Evolutionary conservation across 225 moss, liverwort and hornwort species (phyloP), one percentile per base, ranked within the genome.

Genomic region (Pseudoscleropodium purum): DNA sequence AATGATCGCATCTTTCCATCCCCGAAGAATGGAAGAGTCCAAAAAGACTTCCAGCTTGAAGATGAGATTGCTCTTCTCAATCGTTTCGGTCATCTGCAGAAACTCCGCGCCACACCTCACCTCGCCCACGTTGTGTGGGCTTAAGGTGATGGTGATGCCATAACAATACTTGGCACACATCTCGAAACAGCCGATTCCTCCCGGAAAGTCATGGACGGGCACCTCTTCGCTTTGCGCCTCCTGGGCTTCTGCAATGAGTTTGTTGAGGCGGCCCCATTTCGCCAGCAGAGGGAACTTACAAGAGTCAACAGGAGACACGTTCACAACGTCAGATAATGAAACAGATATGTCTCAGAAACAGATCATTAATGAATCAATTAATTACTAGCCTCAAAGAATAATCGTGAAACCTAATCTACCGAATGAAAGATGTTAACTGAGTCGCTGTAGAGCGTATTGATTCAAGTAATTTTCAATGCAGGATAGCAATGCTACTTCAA

Each of bases 1-100:
- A 72, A 96, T 95, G 77, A 98, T 98, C n/a, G 95, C 75, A 86
- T 98, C 98, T 88, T 97, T 97, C 96, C 97, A 97, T n/a, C 95
- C 96, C 4, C 93, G 97, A 23, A 96, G 92, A 72, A 98, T 95
- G 81, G 95, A 95, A 29, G 95, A 92, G 83, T 94, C 95, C 90
- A 98, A 56, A 84, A 98, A 98, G 19, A 96, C 95, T 90, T 98
- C 98, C n/a, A 97, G 94, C 92, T 97, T 98, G 95, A 90, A 95
- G 76, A 96, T 92, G 33, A 98, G 94, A 84, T 98, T 98, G 75
- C 97, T 94, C 93, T 98, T 97, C 91, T 97, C 98, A 75, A 92
- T 90, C 49, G 90, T 82, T 92, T 98, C 98, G 15, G 96, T 94
- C 98, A 98, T 98, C 65, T 98, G 95, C 65, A 98, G 96, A 89